These are phyloP conservation scores for Hymenoscyphus albidus DNA, from an alignment of 2,329 filamentous ascomycete genomes.

Conservation along the genomic window DNA sequence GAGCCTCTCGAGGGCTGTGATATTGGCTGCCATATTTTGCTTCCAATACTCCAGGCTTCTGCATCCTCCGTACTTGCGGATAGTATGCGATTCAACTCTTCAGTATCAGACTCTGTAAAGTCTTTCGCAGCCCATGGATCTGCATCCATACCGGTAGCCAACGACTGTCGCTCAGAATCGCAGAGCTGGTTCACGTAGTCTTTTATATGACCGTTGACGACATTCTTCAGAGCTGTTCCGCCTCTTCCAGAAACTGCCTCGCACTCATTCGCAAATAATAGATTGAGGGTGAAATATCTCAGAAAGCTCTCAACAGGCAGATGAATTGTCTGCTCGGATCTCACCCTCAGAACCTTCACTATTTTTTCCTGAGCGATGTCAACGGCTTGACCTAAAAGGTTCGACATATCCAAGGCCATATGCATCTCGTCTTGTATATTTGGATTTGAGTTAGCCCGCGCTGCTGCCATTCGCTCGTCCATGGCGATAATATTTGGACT, in stretches of 20 bases:
- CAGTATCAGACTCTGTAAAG: constrained; percentile 60
- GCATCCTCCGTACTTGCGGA: constrained; percentile 69
- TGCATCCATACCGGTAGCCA: constrained; percentile 73
- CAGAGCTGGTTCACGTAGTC: constrained; percentile 72
- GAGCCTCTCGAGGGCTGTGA: constrained; percentile 26
- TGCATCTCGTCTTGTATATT: constrained; percentile 69
- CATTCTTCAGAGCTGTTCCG: constrained; percentile 69
- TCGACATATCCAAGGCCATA: constrained; percentile 71
- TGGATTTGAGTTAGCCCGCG: constrained; percentile 20
- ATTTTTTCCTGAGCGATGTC: constrained; percentile 77
- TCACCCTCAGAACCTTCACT: constrained; percentile 70
- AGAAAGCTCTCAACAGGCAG: constrained; percentile 68
- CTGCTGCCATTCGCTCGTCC: constrained; percentile 24
- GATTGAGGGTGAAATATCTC: constrained; percentile 77
- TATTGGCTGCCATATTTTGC: constrained; percentile 52
- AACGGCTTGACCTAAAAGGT: constrained; percentile 73
- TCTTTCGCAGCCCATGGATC: constrained; percentile 79
- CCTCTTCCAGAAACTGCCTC: constrained; percentile 79
- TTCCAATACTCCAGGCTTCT: constrained; percentile 59
- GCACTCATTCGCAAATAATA: constrained; percentile 81
- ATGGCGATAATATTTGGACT: constrained; percentile 32
- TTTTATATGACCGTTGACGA: constrained; percentile 78
- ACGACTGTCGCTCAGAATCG: constrained; percentile 67
- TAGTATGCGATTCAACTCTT: constrained; percentile 60
- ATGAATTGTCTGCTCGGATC: constrained; percentile 67